Percentiles rank a stretch among this genome's conserved stretches.
Evolutionary conservation across 768 basidiomycete genomes (phyloP).

Genomic region (Lentinula raphanica): DNA sequence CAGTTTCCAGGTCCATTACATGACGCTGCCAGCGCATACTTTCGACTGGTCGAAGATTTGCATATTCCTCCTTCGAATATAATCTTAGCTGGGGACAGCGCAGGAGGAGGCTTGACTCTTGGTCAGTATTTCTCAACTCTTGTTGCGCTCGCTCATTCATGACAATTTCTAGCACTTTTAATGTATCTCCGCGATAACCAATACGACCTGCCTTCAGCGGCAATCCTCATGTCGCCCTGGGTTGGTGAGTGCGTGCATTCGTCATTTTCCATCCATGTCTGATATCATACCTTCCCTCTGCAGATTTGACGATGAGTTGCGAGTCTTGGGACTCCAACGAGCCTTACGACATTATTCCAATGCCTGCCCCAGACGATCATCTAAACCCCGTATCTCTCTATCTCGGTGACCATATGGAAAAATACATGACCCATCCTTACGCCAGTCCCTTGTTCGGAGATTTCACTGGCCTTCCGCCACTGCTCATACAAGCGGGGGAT

Average conservation of each 20-base stretch:
- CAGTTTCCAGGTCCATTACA: slow-evolving; percentile 84
- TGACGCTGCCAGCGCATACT: slow-evolving; percentile 84
- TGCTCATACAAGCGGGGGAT: slow-evolving; percentile 90
- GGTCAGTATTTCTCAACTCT: background rate
- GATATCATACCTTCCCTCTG: slow-evolving; percentile 4
- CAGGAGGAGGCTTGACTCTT: slow-evolving; percentile 84
- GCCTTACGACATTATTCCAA: slow-evolving; percentile 76
- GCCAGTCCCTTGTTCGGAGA: slow-evolving; percentile 93
- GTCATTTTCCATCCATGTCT: background rate
- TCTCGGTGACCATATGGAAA: slow-evolving; percentile 72
- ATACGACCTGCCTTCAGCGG: slow-evolving; percentile 79
- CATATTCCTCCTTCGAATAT: slow-evolving; percentile 91
- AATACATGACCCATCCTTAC: slow-evolving; percentile 93
- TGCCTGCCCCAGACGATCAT: slow-evolving; percentile 71
- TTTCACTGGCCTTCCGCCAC: slow-evolving; percentile 78
- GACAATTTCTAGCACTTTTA: slow-evolving; percentile 46
- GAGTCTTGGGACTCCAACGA: slow-evolving; percentile 98
- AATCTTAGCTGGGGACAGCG: slow-evolving; percentile 84
- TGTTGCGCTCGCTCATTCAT: background rate
- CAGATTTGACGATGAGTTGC: slow-evolving; percentile 94
- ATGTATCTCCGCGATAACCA: slow-evolving; percentile 94
- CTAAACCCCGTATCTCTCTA: slow-evolving; percentile 94
- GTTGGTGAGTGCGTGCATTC: slow-evolving; percentile 65
- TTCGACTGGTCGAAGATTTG: slow-evolving; percentile 83
- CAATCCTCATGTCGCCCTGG: slow-evolving; percentile 92